Base-by-base conservation (phyloP, 129 eudicot species). In the Silybum marianum region DNA sequence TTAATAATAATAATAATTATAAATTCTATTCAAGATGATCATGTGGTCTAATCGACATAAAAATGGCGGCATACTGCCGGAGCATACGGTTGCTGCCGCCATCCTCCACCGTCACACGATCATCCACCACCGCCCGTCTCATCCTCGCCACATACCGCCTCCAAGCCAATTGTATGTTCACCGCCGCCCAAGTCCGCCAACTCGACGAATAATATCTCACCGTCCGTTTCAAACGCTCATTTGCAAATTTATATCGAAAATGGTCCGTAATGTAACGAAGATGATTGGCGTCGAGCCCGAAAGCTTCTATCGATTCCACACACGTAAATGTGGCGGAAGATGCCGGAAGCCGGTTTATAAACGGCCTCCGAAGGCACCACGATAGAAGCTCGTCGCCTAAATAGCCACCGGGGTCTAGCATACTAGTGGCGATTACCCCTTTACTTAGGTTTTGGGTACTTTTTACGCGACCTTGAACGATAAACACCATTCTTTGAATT, bases 141-240 rank as follows among this genome's bases (percentile, higher is more conserved):
- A 87, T 83, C 87, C 95, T 92, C 78, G 60, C 76, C 83, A 84
- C 44, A 73, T 93, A 87, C 69, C 99, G 92, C 25, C 95, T 83
- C 99, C 99, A 95, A 36, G 90, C 95, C 71, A 95, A 60, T 68
- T 95, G 99, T 84, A 95, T 90, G 63, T 89, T 95, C 13, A 95
- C 98, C 12, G 99, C 99, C 0, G 97, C 99, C 99, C 99, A 95
- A 9, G 98, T 95, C 85, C 97, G 84, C 99, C 99, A 95, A 24
- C 88, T 95, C 4, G 99, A 89, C 14, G 99, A 95, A 73, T 95
- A 87, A 39, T 88, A 95, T 30, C 93, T 88, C 34, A 90, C 88
- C 2, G 93, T 95, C 19, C 98, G 82, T 80, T 82, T 95, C 4
- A 92, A 89, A 81, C 86, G 84, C 81, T 95, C 99, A 63, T 95